Base-by-base conservation (phyloP, 1,284 basidiomycete species). In the Gymnopus androsaceus region DNA sequence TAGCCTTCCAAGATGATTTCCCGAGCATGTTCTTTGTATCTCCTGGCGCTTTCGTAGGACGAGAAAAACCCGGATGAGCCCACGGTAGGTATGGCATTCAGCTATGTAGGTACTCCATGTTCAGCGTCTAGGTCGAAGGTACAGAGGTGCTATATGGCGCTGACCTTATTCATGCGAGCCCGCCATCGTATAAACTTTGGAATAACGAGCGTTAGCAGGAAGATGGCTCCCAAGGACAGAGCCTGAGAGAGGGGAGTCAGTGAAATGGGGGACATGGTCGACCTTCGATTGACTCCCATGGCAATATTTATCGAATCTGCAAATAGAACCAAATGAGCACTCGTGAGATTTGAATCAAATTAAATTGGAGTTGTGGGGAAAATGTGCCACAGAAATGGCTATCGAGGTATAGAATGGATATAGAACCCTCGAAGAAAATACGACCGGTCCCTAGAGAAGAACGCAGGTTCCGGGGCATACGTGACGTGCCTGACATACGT, bases 1-100 rank as follows among this genome's bases (percentile, higher is more conserved):
- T 58, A 58, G 19, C 57, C 57, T 21, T 58, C 57, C 34, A 46
- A 30, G 19, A 58, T 28, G 3, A 58, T 51, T 45, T 54, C 27
- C 5, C 34, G 25, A n/a, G 51, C 57, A 54, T 51, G 28, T 4
- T 12, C 30, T 8, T 51, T 34, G 23, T 34, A 58, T 19, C 34
- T 38, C 14, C 41, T 11, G 31, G 51, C 57, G 14, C 51, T 40
- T 8, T 51, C 1, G 14, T 58, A 51, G n/a, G 57, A 58, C 4
- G 45, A 34, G 23, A 58, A 51, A 12, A 58, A 21, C 3, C 57
- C 57, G 7, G 37, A 27, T 14, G 36, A 34, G 15, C 57, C 57
- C 4, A 54, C 36, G 12, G 57, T 58, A 3, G 57, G 57, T n/a
- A 58, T 58, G 12, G 47, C 47, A 37, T 51, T 49, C 8, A 56